These are phyloP conservation scores for Stropharia rugosoannulata DNA, from an alignment of 768 basidiomycete genomes.

Conservation along the genomic window DNA sequence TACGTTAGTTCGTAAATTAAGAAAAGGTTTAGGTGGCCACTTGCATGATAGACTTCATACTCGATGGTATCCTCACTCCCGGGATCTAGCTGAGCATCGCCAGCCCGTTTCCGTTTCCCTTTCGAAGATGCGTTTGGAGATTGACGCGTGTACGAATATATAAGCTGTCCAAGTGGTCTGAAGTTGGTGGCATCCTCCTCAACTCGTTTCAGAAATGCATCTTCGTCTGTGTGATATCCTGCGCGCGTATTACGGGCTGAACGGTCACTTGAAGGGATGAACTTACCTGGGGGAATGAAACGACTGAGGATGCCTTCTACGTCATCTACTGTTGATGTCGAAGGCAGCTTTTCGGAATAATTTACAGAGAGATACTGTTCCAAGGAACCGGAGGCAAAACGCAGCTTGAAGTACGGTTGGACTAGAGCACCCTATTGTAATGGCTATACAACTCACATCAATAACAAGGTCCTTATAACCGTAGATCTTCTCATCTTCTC, in stretches of 20 bases:
- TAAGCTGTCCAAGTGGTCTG: constrained; percentile 70
- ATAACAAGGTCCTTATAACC: constrained; percentile 86
- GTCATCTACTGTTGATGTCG: constrained; percentile 78
- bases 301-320: constrained; percentile 74
- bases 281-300: constrained; percentile 73
- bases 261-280: neutral
- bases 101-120: constrained; percentile 56
- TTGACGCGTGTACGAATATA: constrained; percentile 75
- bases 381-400: constrained; percentile 87
- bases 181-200: constrained; percentile 79
- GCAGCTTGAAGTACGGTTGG: constrained; percentile 47
- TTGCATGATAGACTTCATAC: constrained; percentile 90
- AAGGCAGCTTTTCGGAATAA: constrained; percentile 65
- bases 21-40: constrained; percentile 23
- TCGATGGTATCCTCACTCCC: constrained; percentile 62
- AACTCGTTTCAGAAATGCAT: constrained; percentile 65
- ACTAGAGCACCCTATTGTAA: neutral
- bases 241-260: neutral
- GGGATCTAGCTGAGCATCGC: constrained; percentile 38
- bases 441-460: constrained; percentile 53
- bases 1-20: neutral
- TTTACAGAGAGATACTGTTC: constrained; percentile 69
- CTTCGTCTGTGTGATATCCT: constrained; percentile 74
- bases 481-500: constrained; percentile 95
- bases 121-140: constrained; percentile 34